Base-by-base conservation (phyloP, 2,329 filamentous ascomycete species). In the Davidsoniella virescens region DNA sequence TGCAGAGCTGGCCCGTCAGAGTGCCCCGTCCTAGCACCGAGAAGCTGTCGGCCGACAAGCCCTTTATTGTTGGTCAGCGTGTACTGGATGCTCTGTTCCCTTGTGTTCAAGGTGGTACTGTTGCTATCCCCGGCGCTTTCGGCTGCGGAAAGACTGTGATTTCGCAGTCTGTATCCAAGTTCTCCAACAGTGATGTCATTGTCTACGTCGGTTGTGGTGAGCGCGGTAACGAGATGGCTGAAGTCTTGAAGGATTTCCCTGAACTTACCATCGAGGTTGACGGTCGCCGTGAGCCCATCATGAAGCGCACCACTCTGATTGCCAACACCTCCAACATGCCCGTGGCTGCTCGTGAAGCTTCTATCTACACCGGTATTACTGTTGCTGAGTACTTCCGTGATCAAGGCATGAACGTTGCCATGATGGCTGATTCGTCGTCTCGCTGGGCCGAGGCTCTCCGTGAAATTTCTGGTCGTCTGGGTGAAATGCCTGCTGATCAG, bases 321-420 rank as follows among this genome's bases (percentile, higher is more conserved):
- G 92, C 92, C 66, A 98, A 98, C 70, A 98, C 92, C 41, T 98
- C 92, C 60, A 98, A 98, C 75, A 98, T 98, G 92, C 92, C 92
- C 55, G 92, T 98, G 62, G 92, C 92, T 56, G 92, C 92, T 54
- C 87, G 92, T 70, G 92, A 98, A 68, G 92, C 92, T 52, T 98
- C 92, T 56, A 98, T 98, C 64, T 98, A 98, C 70, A 98, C 92
- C 2, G 92, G 78, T 46, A 94, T 95, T 56, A 94, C 87, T 0
- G 82, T 95, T 0, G 85, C 87, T 40, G 92, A 98, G 64, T 98
- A 98, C 62, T 96, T 96, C 73, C 78, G 92, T 57, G 92, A 98
- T 62, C 87, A 94, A 67, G 92, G 92, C 56, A 90, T 96, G 68
- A 77, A 94, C 64, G 92, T 98, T 38, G 90, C 92, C 60, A 98